Evolutionary conservation across 2,329 filamentous ascomycete genomes (phyloP).

Genomic region (Madurella fahalii): DNA sequence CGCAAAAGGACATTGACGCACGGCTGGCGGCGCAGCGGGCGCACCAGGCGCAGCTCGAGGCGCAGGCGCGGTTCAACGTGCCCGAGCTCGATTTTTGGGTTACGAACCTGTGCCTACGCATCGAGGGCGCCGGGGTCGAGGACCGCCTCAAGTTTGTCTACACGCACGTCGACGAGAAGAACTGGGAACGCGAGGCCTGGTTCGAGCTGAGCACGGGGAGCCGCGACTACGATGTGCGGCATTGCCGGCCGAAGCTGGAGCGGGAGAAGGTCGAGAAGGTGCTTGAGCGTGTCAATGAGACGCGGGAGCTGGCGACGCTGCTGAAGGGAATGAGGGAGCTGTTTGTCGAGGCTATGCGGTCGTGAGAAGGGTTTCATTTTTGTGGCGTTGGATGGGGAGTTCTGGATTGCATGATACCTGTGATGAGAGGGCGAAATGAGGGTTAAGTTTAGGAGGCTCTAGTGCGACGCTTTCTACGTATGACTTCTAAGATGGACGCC

Average conservation of each 20-base stretch:
- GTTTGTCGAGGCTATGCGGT: constrained; percentile 65
- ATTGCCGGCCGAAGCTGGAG: constrained; percentile 78
- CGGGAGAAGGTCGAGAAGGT: constrained; percentile 72
- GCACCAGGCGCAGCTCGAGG: constrained; percentile 70
- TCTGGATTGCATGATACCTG: background rate
- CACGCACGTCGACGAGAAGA: constrained; percentile 77
- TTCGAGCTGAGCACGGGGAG: constrained; percentile 83
- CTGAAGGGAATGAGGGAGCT: constrained; percentile 79
- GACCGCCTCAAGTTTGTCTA: constrained; percentile 90
- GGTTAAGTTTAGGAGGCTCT: background rate
- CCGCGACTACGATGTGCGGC: constrained; percentile 79
- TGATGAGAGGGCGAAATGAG: background rate
- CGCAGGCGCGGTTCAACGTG: constrained; percentile 81
- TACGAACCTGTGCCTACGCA: constrained; percentile 78
- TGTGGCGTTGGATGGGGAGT: background rate
- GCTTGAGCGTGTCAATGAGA: constrained; percentile 76
- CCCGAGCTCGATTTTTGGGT: constrained; percentile 97
- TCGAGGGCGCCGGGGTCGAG: constrained; percentile 81
- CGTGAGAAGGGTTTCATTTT: constrained; percentile 29
- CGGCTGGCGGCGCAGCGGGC: constrained; percentile 67
- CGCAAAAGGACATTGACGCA: constrained; percentile 66
- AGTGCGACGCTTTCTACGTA: background rate
- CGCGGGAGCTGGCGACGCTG: constrained; percentile 64
- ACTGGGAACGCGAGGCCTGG: constrained; percentile 86
- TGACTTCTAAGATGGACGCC: background rate